Evolutionary conservation across 495 filamentous ascomycete species (phyloP), one percentile per base, ranked within the genome.

Genomic region (Talaromyces thailandensis): DNA sequence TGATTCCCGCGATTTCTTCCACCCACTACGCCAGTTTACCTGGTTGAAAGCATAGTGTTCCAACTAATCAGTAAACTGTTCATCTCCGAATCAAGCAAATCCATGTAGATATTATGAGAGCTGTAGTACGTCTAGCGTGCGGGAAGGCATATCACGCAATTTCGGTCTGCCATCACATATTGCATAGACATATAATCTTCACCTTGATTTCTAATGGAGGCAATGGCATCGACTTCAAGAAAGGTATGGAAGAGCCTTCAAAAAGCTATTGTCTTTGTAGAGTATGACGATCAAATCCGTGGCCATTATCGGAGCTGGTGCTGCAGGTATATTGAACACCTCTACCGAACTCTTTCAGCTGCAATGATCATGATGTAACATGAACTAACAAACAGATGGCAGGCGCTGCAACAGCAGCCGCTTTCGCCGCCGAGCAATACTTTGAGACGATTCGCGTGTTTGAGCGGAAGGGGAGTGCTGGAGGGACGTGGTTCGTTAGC

Each of bases 271-370:
- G 6, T 48, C 7, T 21, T n/a, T 48, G 16, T 48, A 48, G 43
- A 48, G 43, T 48, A 53, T 53, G 50, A 28, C 57, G 23, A 75
- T 80, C 64, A 79, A 72, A 61, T 80, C 77, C 2, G 77, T 82
- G 2, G 79, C 80, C 5, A 74, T 82, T 40, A 79, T 82, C 50
- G 80, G 80, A 4, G 80, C 80, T 2, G 80, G 80, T 7, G 79
- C 80, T 23, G 67, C 77, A 59, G 80, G 78, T 80, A 73, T 40
- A 59, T n/a, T n/a, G n/a, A n/a, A 37, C 6, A 61, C 32, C 31
- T 57, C 50, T 25, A 12, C 23, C 31, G 6, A 35, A 3, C 31
- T 12, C 3, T 35, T 11, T 8, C 12, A 35, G 0, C 9, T 35
- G 12, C 31, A 35, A 1, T 12, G 61, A 23, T 2, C 12, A 35